Evolutionary conservation across 495 filamentous ascomycete species (phyloP).

Genomic region (Thozetella sp.): DNA sequence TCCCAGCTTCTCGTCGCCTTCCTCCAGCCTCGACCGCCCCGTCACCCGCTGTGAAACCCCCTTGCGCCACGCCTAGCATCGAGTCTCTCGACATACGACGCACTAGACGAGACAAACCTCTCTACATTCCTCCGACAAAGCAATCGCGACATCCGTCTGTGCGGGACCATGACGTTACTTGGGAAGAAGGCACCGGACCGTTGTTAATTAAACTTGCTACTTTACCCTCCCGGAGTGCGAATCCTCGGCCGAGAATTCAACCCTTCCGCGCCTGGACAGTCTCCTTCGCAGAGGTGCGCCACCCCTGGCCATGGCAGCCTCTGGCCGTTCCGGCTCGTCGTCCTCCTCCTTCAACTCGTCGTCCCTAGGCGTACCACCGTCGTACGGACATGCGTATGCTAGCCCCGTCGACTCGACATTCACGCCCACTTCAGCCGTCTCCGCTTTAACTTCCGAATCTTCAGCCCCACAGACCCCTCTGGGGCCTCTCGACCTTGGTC

Average conservation of each 20-base stretch:
- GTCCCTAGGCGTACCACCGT: conserved; percentile 22
- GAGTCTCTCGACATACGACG: no score
- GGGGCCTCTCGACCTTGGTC: conserved; percentile 34
- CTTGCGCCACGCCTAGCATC: neutral
- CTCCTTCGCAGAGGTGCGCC: neutral
- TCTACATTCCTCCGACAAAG: neutral
- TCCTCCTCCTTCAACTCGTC: conserved; percentile 36
- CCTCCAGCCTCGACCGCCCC: neutral
- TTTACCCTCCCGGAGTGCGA: neutral
- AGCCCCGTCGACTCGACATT: conserved; percentile 29
- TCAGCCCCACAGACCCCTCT: conserved; percentile 29
- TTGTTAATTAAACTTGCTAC: neutral
- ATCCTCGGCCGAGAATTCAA: neutral
- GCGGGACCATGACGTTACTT: neutral
- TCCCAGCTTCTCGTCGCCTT: neutral
- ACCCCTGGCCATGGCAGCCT: conserved; percentile 22
- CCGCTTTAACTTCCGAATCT: conserved; percentile 26
- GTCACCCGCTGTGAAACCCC: neutral
- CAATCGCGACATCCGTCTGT: neutral
- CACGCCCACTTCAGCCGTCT: conserved; percentile 31
- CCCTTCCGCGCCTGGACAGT: neutral
- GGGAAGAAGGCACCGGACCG: neutral
- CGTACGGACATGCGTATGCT: conserved; percentile 21
- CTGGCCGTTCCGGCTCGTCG: conserved; percentile 28
- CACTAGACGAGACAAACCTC: no score